Base-by-base conservation (phyloP, 768 basidiomycete genomes). In the Mycena latifolia region DNA sequence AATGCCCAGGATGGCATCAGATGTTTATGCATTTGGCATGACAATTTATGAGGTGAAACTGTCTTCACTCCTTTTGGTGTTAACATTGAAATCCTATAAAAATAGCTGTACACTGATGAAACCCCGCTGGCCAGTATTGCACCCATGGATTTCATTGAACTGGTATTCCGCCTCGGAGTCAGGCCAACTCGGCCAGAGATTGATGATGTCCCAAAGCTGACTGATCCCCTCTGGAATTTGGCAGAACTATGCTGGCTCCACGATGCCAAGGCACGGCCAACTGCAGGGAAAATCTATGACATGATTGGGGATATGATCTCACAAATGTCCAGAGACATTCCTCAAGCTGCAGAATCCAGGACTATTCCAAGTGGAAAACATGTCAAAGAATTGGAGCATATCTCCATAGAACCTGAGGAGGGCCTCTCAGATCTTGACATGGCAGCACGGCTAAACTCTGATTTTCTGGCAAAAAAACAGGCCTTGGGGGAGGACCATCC, bases 41-140 rank as follows among this genome's bases (percentile, higher is more conserved):
- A n/a, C n/a, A 6, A 56, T 69, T 1, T 75, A 73, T 43, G 75
- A 75, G 69, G 73, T 76, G 39, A 18, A n/a, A 3, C n/a, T n/a
- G 8, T 37, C 7, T 17, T 37, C 15, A 37, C 3, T 37, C 37
- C 33, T n/a, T n/a, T n/a, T n/a, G 33, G 24, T 43, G 20, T 43
- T 43, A 5, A 10, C 8, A 37, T 14, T 37, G 15, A 37, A n/a
- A n/a, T n/a, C n/a, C 37, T 15, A 37, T 14, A 37, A 37, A 37
- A 7, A 11, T 37, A 73, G 71, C 43, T n/a, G n/a, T n/a, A n/a
- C n/a, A n/a, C n/a, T n/a, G n/a, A n/a, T n/a, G n/a, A n/a, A n/a
- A n/a, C n/a, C 70, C 37, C 37, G 15, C 37, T 37, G 9, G 8
- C 37, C 37, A 37, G 14, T 20, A 51, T 72, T 35, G 33, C 66